Conservation (phyloP, 1,139 yeast species). For the Hyphopichia pseudoburtonii region DNA sequence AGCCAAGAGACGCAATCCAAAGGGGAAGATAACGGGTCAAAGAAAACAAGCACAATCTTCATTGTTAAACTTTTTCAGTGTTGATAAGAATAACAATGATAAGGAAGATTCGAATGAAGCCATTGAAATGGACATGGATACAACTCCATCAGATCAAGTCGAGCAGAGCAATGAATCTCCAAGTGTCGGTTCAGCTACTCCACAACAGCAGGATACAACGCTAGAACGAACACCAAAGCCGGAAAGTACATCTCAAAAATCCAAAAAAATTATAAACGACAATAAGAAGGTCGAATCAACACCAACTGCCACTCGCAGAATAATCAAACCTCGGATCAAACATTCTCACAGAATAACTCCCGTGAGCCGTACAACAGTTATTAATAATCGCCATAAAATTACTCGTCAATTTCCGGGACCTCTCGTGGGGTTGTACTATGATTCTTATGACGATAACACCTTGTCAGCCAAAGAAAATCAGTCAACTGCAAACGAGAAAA, state of each 20-base stretch:
- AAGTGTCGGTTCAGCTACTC: no score
- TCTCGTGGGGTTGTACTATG: constrained; percentile 34
- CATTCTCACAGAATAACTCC: constrained; percentile 8
- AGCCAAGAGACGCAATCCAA: constrained; percentile 19
- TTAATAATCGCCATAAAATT: constrained; percentile 27
- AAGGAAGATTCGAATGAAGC: no score
- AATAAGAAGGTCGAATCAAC: no score
- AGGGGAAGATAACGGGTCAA: constrained; percentile 25
- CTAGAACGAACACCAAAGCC: no score
- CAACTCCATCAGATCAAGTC: no score
- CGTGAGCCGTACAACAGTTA: constrained; percentile 33
- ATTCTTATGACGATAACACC: constrained; percentile 39
- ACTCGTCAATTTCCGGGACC: constrained; percentile 45
- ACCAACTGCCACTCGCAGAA: no score
- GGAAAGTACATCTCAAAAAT: no score
- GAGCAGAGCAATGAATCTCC: no score
- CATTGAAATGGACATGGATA: no score
- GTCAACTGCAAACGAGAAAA: constrained; percentile 17
- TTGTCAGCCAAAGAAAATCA: constrained; percentile 21
- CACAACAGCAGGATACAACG: no score
- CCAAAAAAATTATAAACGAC: no score
- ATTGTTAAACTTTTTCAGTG: not conserved
- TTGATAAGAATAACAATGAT: constrained; percentile 1
- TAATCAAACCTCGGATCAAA: constrained; percentile 3
- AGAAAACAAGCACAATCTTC: not conserved